phyloP scores from a whole-genome alignment of 129 eudicot genomes.

The Flaveria sonorensis region DNA sequence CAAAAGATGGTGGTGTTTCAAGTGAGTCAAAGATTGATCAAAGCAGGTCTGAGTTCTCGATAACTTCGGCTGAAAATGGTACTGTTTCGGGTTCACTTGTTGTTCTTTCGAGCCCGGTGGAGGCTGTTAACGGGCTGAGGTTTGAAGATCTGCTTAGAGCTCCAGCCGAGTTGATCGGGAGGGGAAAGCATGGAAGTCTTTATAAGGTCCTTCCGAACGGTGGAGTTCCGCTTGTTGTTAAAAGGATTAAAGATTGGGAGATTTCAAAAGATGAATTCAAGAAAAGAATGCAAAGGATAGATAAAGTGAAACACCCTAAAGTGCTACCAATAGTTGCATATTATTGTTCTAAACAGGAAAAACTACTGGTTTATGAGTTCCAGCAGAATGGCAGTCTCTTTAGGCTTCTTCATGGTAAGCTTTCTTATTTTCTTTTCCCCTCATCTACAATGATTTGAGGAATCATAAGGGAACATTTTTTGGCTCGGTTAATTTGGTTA shows the following conservation, averaged over 20 bases:
- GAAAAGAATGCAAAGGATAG: constrained; percentile 68
- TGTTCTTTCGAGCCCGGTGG: constrained; percentile 56
- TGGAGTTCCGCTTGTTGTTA: constrained; percentile 55
- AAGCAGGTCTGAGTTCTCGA: constrained; percentile 61
- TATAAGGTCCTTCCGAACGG: constrained; percentile 55
- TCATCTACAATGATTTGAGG: background rate
- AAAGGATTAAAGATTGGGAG: constrained; percentile 71
- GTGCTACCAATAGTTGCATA: constrained; percentile 60
- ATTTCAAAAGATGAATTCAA: constrained; percentile 61
- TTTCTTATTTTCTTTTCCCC: background rate
- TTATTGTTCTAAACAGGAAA: constrained; percentile 74
- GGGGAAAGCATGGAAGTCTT: constrained; percentile 72
- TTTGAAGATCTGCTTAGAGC: constrained; percentile 74
- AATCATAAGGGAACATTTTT: background rate
- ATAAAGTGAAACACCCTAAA: constrained; percentile 56
- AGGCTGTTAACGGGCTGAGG: constrained; percentile 50
- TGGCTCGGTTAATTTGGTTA: too few relatives aligned
- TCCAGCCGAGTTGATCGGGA: constrained; percentile 68
- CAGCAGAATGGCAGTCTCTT: constrained; percentile 74
- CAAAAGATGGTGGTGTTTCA: constrained; percentile 38
- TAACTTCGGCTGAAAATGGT: constrained; percentile 63
- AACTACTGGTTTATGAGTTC: constrained; percentile 69
- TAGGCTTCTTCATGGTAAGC: constrained; percentile 69
- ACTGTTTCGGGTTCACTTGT: constrained; percentile 47
- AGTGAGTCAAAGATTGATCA: constrained; percentile 43